These are phyloP conservation scores for Curvularia hawaiiensis DNA, from an alignment of 2,329 filamentous ascomycete species.

Conservation along the genomic window DNA sequence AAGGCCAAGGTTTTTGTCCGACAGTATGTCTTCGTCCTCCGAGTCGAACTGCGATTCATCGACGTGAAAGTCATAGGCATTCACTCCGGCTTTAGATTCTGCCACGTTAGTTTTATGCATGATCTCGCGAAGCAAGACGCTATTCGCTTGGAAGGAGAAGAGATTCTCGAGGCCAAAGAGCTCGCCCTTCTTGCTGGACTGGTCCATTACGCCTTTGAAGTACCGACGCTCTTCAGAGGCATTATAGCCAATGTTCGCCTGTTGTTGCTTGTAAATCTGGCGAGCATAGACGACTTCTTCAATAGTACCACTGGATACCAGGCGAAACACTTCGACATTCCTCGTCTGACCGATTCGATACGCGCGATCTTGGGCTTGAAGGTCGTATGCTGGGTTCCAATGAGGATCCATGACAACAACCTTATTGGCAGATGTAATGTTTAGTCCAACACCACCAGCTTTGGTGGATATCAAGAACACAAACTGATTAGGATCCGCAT, in stretches of 20 bases:
- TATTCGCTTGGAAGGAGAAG: slow-evolving; percentile 79
- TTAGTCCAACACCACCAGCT: slow-evolving; percentile 90
- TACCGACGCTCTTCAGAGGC: slow-evolving; percentile 92
- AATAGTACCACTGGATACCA: slow-evolving; percentile 89
- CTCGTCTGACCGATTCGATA: slow-evolving; percentile 93
- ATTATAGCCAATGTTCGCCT: slow-evolving; percentile 96
- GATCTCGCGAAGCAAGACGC: slow-evolving; percentile 86
- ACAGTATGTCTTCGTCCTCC: slow-evolving; percentile 35
- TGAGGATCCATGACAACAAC: slow-evolving; percentile 97
- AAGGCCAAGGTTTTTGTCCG: slow-evolving; percentile 34
- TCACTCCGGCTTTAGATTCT: slow-evolving; percentile 84
- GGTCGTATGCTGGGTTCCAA: slow-evolving; percentile 94
- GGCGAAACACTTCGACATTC: slow-evolving; percentile 93
- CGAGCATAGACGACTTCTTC: slow-evolving; percentile 97
- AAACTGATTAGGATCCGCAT: slow-evolving; percentile 83
- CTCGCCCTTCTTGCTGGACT: slow-evolving; percentile 82
- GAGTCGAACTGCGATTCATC: slow-evolving; percentile 36
- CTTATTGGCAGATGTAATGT: slow-evolving; percentile 97
- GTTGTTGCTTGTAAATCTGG: slow-evolving; percentile 98
- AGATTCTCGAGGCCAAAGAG: slow-evolving; percentile 91
- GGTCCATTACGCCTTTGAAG: slow-evolving; percentile 91
- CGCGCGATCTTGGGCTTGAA: slow-evolving; percentile 94
- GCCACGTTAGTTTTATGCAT: slow-evolving; percentile 98
- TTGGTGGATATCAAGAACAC: slow-evolving; percentile 95
- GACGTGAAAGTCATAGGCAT: slow-evolving; percentile 73